A percentile compares a stretch with the other conserved stretches of the same genome.
These are phyloP conservation scores for Taxawa tesnikishii DNA, from an alignment of 2,329 filamentous ascomycete species.

Conservation along the genomic window DNA sequence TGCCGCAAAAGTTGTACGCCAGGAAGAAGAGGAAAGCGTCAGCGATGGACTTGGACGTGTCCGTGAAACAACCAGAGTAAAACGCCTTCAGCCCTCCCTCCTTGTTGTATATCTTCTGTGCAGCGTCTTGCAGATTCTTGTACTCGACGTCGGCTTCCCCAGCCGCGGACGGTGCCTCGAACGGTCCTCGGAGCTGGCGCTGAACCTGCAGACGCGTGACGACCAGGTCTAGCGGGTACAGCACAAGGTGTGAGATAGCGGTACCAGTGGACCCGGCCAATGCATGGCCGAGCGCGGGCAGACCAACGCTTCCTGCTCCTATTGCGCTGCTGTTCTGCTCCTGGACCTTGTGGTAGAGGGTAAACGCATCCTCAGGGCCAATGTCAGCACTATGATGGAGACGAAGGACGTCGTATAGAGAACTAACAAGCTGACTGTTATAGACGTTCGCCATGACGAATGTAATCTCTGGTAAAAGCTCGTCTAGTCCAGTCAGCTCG, in stretches of 20 bases:
- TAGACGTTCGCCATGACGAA: slow-evolving; percentile 9
- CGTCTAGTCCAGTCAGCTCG: too few species aligned
- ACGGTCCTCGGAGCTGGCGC: slow-evolving; percentile 37
- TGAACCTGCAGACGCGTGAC: slow-evolving; percentile 76
- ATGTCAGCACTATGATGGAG: slow-evolving; percentile 12
- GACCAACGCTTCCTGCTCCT: slow-evolving; percentile 24
- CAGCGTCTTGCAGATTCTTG: slow-evolving; percentile 54
- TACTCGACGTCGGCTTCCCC: slow-evolving; percentile 38
- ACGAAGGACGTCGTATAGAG: slow-evolving; percentile 7
- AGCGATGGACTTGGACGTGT: slow-evolving; percentile 35
- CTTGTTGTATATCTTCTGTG: slow-evolving; percentile 54
- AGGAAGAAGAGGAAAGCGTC: slow-evolving; percentile 83
- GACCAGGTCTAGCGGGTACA: slow-evolving; percentile 73
- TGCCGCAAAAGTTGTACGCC: slow-evolving; percentile 55
- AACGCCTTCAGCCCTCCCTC: slow-evolving; percentile 62
- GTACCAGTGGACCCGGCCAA: slow-evolving; percentile 68
- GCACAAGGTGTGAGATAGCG: slow-evolving; percentile 62
- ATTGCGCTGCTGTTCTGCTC: slow-evolving; percentile 8
- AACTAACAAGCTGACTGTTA: slow-evolving; percentile 16
- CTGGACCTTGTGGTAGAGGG: slow-evolving; percentile 16
- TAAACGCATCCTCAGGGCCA: slow-evolving; percentile 18
- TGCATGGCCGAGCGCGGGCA: slow-evolving; percentile 72
- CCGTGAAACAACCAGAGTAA: slow-evolving; percentile 37
- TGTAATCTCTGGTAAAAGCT: too few species aligned
- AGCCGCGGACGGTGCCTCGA: slow-evolving; percentile 20